Evolutionary conservation across 2,329 filamentous ascomycete genomes (phyloP).

Genomic region (Monilinia fructigena): DNA sequence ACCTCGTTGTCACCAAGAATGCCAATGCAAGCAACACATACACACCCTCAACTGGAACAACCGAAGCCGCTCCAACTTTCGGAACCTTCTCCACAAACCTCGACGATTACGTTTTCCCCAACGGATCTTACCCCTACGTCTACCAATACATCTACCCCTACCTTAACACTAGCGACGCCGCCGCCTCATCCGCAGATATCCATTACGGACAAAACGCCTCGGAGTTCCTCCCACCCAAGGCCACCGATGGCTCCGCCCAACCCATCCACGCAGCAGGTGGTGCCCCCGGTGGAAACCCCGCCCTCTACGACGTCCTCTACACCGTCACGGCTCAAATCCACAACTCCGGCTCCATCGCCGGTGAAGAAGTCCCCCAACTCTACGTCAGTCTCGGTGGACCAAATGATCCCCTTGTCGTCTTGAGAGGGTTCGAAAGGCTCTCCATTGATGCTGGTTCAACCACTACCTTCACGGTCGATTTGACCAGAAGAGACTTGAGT

Average conservation of each 20-base stretch:
- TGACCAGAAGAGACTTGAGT: slow-evolving; percentile 79
- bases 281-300: slow-evolving; percentile 53
- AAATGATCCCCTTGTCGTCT: slow-evolving; percentile 62
- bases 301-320: slow-evolving; percentile 55
- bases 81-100: slow-evolving; percentile 62
- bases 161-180: slow-evolving; percentile 48
- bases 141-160: slow-evolving; percentile 56
- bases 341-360: slow-evolving; percentile 53
- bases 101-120: slow-evolving; percentile 67
- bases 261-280: slow-evolving; percentile 49
- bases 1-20: slow-evolving; percentile 49
- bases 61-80: slow-evolving; percentile 61
- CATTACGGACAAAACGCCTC: slow-evolving; percentile 35
- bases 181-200: slow-evolving; percentile 51
- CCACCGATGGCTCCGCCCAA: slow-evolving; percentile 48
- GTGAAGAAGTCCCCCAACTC: slow-evolving; percentile 59
- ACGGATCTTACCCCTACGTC: slow-evolving; percentile 49
- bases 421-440: slow-evolving; percentile 81
- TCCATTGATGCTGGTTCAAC: slow-evolving; percentile 68
- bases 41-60: slow-evolving; percentile 59
- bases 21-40: slow-evolving; percentile 29
- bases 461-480: slow-evolving; percentile 61
- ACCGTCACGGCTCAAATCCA: slow-evolving; percentile 53
- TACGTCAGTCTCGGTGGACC: slow-evolving; percentile 80
- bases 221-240: slow-evolving; percentile 45